Evolutionary conservation across 768 basidiomycete genomes (phyloP), one percentile per base, ranked within the genome.

Genomic region (Suillus paluster): DNA sequence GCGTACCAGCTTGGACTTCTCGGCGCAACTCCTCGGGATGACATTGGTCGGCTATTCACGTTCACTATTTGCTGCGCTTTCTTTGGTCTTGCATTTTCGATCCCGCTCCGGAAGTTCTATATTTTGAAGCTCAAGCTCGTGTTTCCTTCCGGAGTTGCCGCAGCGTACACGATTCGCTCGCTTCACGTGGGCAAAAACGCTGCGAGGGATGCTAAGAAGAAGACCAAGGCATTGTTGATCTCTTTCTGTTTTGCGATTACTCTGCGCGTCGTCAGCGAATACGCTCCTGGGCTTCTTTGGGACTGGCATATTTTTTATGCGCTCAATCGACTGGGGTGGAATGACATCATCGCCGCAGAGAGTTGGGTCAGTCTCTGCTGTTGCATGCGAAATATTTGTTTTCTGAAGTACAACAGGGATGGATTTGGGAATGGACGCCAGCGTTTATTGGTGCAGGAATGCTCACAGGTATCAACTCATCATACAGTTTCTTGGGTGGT

Each of bases 241-340:
- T 73, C 83, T 3, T 86, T 87, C 71, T 61, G 73, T 57, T 67
- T 72, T 49, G 76, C 81, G 49, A 84, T 89, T 67, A 64, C 78
- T 27, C 83, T 75, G 73, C 86, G 86, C 66, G 83, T 86, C 17
- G 68, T 84, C 64, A 79, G 81, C 56, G 81, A 82, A 42, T 87
- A 88, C 71, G 82, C 83, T 15, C 87, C 86, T 27, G 86, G 86
- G n/a, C 65, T 88, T 36, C 69, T 83, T 19, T 86, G 80, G 67
- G 86, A 88, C 67, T 88, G 85, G 86, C 86, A 88, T 65, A 79
- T 86, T 57, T 86, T 85, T 60, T 87, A 85, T 83, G 83, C 83
- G 17, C 75, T 86, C 23, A 86, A 80, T 70, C 78, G 83, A 46
- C 66, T 86, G 27, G 86, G 85, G n/a, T 86, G 84, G 77, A 83